Evolutionary conservation across 2,329 filamentous ascomycete species (phyloP), one percentile per base, ranked within the genome.

Genomic region (Cladosporium halotolerans): DNA sequence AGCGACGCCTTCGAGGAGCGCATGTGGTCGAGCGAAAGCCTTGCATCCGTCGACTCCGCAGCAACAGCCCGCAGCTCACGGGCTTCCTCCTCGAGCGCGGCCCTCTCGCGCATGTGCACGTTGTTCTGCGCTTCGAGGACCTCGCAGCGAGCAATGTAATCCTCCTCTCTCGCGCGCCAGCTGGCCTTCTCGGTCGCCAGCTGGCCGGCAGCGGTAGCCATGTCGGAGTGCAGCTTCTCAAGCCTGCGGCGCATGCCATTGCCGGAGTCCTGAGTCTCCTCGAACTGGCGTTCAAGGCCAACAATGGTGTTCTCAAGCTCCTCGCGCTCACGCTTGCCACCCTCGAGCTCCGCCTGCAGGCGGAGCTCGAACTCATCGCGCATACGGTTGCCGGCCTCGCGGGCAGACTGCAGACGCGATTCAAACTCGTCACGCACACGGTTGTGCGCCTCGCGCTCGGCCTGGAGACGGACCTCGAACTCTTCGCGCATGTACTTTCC

Each of bases 171-270:
- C 72, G 87, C 86, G 63, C 83, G 82, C 72, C 87, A 91, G 34
- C 81, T 79, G 31, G 86, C 83, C 66, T 91, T 92, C 66, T 97
- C 91, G 62, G 88, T 83, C 18, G 86, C 84, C 57, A 96, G 83
- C 57, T 95, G 86, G 44, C 83, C 82, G 50, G 88, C 85, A 45
- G 89, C 88, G 53, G 77, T 77, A 32, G 84, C 81, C 85, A 97
- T 92, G 62, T 96, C 89, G 58, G 89, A 82, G 70, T 97, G 91
- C 38, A 99, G 76, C 55, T 83, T 83, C 62, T 92, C 82, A 64
- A 96, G 87, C 70, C 93, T 95, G 67, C 78, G 77, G 60, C 89
- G 85, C 81, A 95, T 91, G 56, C 58, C 50, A 33, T 48, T 57
- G 5, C 62, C 59, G 14, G 64, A 63, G 31, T 79, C 83, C 67